Evolutionary conservation across 2,329 filamentous ascomycete genomes (phyloP), one percentile per base, ranked within the genome.

Genomic region (Aspergillus luchuensis): DNA sequence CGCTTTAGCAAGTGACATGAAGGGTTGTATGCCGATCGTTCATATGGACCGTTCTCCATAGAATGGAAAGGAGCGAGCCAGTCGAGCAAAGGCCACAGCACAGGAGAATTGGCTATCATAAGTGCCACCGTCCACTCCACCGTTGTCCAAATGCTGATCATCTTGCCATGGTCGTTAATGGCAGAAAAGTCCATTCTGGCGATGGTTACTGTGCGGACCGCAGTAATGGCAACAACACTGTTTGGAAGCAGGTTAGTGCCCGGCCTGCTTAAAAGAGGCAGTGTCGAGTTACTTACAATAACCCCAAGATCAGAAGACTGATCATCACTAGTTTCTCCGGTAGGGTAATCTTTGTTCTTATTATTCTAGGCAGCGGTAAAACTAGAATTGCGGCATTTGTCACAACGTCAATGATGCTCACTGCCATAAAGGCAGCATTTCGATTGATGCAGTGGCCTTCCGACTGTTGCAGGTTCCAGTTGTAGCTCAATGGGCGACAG

Each of bases 401-500:
- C 38, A 25, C 17, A 33, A 43, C 28, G 30, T 59, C 58, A 30
- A 59, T 25, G 15, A 50, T 36, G n/a, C 58, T 36, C 11, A 59
- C 19, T 11, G 43, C 52, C 23, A 50, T 11, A 17, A 54, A 33
- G 8, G 47, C 52, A 11, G 45, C 39, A 13, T 43, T 50, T 15
- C n/a, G 45, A 41, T 59, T 45, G 8, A 59, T 43, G 36, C 58
- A 59, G 38, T 56, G 51, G 5, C 36, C 23, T 15, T 25, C 58
- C 1, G 33, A 7, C 15, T 13, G 53, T 10, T 56, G 8, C 28
- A 51, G n/a, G n/a, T 33, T 56, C 58, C 58, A 59, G 30, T 59
- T 39, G 47, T 59, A 59, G 17, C 39, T 17, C 13, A 59, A 23
- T 17, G 58, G 58, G 10, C 41, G 58, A 30, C 58, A 59, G 47